Evolutionary conservation across 129 eudicot species (phyloP).

Genomic region (Flaveria sonorensis): DNA sequence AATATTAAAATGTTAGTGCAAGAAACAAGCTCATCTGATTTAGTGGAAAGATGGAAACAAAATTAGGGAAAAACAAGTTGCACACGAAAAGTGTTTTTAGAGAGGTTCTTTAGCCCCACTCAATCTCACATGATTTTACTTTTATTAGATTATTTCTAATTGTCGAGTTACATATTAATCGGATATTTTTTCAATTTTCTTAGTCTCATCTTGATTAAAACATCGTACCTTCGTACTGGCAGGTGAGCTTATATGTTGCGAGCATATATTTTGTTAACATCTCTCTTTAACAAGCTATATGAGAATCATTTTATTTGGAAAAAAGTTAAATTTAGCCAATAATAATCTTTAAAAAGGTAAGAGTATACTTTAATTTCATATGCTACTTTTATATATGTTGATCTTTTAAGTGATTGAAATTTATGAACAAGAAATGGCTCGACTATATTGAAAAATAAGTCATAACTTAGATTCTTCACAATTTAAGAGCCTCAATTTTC

Average conservation of each 20-base stretch:
- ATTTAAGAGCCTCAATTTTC: too few species aligned
- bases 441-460: too few species aligned
- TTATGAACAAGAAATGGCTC: too few species aligned
- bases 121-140: slow-evolving; percentile 4
- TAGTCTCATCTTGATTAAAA: background rate
- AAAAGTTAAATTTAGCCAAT: background rate
- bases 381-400: too few species aligned
- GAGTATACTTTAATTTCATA: too few species aligned
- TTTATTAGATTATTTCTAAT: background rate
- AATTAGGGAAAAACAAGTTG: slow-evolving; percentile 19
- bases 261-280: background rate
- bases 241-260: background rate
- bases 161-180: slow-evolving; percentile 8
- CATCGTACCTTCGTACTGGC: background rate
- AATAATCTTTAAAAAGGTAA: background rate
- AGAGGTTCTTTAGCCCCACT: slow-evolving; percentile 17
- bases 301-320: background rate
- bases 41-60: slow-evolving; percentile 26
- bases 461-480: too few species aligned
- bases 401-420: too few species aligned
- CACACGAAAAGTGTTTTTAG: slow-evolving; percentile 5
- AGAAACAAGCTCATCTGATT: background rate
- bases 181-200: background rate
- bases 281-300: background rate
- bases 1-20: background rate